Percentiles rank a stretch among this genome's conserved stretches.
These are phyloP conservation scores for Gossypium davidsonii DNA, from an alignment of 441 rosid genomes.

Conservation along the genomic window DNA sequence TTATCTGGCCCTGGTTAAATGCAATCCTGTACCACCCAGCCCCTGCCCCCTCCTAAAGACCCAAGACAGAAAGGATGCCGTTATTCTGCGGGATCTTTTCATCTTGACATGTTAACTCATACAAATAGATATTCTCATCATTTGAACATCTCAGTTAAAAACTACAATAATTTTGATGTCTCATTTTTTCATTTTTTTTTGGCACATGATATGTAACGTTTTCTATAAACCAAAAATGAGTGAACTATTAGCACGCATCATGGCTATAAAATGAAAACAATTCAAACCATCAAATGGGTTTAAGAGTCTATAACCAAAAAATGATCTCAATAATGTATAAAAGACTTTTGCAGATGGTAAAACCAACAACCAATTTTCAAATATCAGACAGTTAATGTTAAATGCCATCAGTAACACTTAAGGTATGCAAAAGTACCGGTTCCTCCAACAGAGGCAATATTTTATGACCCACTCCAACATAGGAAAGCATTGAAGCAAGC, in stretches of 20 bases:
- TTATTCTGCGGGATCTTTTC: not conserved
- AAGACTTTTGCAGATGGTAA: not conserved
- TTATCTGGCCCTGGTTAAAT: not conserved
- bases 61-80: not conserved
- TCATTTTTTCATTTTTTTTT: not conserved
- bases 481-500: constrained; percentile 94
- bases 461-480: constrained; percentile 75
- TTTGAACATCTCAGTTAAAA: not conserved
- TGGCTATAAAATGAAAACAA: not conserved
- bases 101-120: not conserved
- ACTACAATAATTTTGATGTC: not conserved
- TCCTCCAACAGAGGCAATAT: constrained; percentile 84
- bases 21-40: not conserved
- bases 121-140: not conserved
- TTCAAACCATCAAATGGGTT: not conserved
- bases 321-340: not conserved
- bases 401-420: not conserved
- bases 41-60: not conserved
- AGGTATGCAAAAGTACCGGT: constrained; percentile 50
- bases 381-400: not conserved
- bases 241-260: not conserved
- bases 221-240: not conserved
- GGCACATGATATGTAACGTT: not conserved
- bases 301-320: not conserved
- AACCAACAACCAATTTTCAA: not conserved